Evolutionary conservation across 2,329 filamentous ascomycete genomes (phyloP).

Genomic region (Venturia oleaginea): DNA sequence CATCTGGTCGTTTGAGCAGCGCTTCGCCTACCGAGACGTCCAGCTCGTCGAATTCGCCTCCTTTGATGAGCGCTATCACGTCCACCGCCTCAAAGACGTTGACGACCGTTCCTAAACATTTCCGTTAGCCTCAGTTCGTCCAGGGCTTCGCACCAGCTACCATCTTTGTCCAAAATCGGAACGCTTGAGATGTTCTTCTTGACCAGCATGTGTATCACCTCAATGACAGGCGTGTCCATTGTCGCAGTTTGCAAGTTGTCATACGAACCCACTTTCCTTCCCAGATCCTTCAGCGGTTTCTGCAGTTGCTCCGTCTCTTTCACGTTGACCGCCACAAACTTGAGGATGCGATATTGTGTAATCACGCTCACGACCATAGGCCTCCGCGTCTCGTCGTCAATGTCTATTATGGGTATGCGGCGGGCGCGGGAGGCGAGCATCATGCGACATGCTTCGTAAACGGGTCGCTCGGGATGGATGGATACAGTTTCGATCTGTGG

Average conservation of each 20-base stretch:
- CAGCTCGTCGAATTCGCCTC: constrained; percentile 84
- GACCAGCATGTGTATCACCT: constrained; percentile 90
- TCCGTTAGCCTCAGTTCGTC: background rate
- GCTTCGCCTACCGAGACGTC: constrained; percentile 81
- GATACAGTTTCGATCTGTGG: constrained; percentile 88
- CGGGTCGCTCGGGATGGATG: constrained; percentile 79
- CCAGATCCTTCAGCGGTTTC: constrained; percentile 70
- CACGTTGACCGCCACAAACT: constrained; percentile 95
- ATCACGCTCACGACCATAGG: constrained; percentile 94
- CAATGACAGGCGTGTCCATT: constrained; percentile 87
- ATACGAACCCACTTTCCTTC: constrained; percentile 77
- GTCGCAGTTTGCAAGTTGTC: constrained; percentile 67
- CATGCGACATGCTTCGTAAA: constrained; percentile 89
- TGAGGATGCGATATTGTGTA: constrained; percentile 95
- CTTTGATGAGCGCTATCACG: constrained; percentile 92
- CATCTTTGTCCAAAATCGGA: constrained; percentile 77
- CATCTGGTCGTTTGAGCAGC: constrained; percentile 71
- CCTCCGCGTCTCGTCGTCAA: constrained; percentile 86
- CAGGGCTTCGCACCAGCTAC: constrained; percentile 23
- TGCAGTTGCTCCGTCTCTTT: constrained; percentile 80
- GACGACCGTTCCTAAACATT: constrained; percentile 53
- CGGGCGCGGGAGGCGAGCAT: constrained; percentile 93
- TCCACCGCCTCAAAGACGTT: constrained; percentile 98
- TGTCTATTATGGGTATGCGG: constrained; percentile 85
- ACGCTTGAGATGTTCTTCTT: constrained; percentile 90